These are phyloP conservation scores for Lecanoromycetidae sp. DNA, from an alignment of 2,329 filamentous ascomycete genomes.

Conservation along the genomic window DNA sequence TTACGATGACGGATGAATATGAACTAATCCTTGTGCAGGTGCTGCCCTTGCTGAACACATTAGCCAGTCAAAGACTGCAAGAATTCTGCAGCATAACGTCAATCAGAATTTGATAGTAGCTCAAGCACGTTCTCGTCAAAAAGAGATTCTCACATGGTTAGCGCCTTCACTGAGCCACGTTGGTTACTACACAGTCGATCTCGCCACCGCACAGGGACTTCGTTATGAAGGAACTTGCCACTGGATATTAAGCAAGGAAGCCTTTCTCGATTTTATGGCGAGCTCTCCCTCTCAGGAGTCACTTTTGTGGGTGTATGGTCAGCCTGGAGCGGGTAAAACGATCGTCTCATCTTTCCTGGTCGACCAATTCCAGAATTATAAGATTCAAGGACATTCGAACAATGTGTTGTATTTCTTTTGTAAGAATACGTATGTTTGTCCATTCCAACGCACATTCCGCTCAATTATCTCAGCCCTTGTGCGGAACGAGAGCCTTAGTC, in stretches of 20 bases:
- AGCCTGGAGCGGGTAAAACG: conserved; percentile 2
- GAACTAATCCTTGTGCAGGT: background rate
- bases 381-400: background rate
- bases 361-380: background rate
- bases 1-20: too few species aligned
- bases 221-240: background rate
- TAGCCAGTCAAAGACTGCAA: background rate
- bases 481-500: too few species aligned
- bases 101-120: background rate
- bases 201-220: background rate
- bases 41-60: conserved; percentile 1
- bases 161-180: conserved; percentile 1
- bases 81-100: background rate
- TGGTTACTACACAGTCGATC: background rate
- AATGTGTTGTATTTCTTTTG: conserved; percentile 7
- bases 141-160: background rate
- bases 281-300: background rate
- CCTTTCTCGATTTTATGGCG: background rate
- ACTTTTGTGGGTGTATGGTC: background rate
- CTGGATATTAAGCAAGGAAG: background rate
- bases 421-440: too few species aligned
- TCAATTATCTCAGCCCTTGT: too few species aligned
- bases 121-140: background rate
- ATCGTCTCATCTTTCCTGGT: conserved; percentile 3
- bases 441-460: too few species aligned